Evolutionary conservation across 108 stramenopile genomes (phyloP).

Genomic region (Stephanodiscus triporus): DNA sequence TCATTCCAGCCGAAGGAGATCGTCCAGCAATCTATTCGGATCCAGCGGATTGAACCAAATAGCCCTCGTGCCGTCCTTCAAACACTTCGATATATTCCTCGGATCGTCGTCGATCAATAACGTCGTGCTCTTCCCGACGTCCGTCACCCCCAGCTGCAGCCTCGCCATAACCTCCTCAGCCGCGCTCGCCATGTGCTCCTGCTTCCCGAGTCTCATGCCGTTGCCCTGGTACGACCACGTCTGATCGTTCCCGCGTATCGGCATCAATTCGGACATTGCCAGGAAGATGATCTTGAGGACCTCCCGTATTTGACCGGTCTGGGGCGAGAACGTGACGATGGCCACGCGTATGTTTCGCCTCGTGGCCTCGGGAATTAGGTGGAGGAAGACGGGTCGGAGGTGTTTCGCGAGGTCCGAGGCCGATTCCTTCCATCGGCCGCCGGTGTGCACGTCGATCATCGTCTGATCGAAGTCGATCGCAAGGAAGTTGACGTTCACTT

Average conservation of each 20-base stretch:
- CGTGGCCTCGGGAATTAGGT: conserved; percentile 67
- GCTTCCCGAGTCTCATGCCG: conserved; percentile 84
- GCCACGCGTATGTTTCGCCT: conserved; percentile 76
- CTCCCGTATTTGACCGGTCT: conserved; percentile 71
- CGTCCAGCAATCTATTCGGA: conserved; percentile 61
- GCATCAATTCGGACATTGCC: conserved; percentile 59
- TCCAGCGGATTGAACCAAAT: conserved; percentile 87
- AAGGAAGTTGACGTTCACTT: conserved; percentile 85
- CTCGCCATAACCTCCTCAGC: conserved; percentile 83
- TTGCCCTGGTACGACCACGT: conserved; percentile 83
- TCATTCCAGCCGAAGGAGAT: conserved; percentile 67
- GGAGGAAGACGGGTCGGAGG: conserved; percentile 87
- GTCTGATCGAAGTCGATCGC: conserved; percentile 96
- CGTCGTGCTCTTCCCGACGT: conserved; percentile 67
- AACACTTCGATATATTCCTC: conserved; percentile 78
- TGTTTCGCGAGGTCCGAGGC: conserved; percentile 71
- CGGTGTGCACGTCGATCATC: conserved; percentile 92
- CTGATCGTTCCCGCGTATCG: conserved; percentile 86
- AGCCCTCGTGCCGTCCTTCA: conserved; percentile 76
- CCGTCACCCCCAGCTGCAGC: conserved; percentile 33
- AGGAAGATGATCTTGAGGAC: conserved; percentile 65
- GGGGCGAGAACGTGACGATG: conserved; percentile 90
- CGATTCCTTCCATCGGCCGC: conserved; percentile 84
- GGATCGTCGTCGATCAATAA: conserved; percentile 95
- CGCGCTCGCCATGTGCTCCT: conserved; percentile 92